phyloP scores from a whole-genome alignment of 2,329 filamentous ascomycete genomes.

The Bipolaris zeicola region DNA sequence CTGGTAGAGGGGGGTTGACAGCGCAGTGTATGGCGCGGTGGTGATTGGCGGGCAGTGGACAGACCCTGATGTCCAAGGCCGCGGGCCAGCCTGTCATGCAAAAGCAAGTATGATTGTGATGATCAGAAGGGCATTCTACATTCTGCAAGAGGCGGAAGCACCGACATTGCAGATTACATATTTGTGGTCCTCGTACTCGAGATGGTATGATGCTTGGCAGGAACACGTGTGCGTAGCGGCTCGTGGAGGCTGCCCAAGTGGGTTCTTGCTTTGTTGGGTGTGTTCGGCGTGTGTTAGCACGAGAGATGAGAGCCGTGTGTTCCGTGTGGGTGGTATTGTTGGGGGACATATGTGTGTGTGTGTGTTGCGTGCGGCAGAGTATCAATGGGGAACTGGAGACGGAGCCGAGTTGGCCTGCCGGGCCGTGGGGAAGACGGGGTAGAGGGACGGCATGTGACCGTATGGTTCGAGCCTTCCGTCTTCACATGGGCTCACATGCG shows the following conservation, averaged over 20 bases:
- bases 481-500: neutral
- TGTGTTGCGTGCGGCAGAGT: neutral
- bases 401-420: conserved; percentile 2
- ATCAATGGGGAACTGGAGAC: conserved; percentile 8
- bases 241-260: conserved; percentile 2
- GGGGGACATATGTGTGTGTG: neutral
- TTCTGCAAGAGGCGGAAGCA: conserved; percentile 9
- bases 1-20: conserved; percentile 3
- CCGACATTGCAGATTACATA: neutral
- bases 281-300: conserved; percentile 9
- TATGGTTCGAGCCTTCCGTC: neutral
- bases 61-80: conserved; percentile 5
- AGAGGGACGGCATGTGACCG: neutral
- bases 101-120: conserved; percentile 11
- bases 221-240: conserved; percentile 1
- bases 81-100: neutral
- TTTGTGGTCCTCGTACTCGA: neutral
- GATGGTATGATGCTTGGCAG: conserved; percentile 9
- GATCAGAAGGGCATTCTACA: conserved; percentile 6
- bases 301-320: conserved; percentile 7
- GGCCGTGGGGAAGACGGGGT: conserved; percentile 5
- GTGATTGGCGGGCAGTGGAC: conserved; percentile 7
- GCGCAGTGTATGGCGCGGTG: neutral
- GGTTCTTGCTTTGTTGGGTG: neutral
- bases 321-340: conserved; percentile 7